Evolutionary conservation across 1,139 yeast genomes (phyloP), one percentile per base, ranked within the genome.

Genomic region (Pichia sp.): DNA sequence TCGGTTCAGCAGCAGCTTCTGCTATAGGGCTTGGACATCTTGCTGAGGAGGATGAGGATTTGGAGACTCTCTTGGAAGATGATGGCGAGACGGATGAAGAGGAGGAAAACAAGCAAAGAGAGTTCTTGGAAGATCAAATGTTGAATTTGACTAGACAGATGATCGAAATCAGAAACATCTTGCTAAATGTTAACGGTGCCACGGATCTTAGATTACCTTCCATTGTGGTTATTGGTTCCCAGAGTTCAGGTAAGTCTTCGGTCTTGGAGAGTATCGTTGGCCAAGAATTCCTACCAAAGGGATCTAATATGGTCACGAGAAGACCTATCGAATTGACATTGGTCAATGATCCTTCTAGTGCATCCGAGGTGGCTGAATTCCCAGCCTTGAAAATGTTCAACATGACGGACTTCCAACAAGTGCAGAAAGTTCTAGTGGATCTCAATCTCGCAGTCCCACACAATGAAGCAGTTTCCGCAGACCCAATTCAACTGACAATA

Each of bases 191-290:
- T 15, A 94, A 87, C 52, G 62, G 70, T 0, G 66, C 81, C 5
- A 88, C 86, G 28, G 74, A 85, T 11, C 66, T 91, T 31, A 84
- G 80, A 46, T 65, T 93, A 28, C 98, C 98, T 2, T 83, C 96
- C 0, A 93, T 93, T 49, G 98, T 93, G 14, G 98, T 93, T 1
- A 76, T 93, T 47, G 98, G 99, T 0, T 91, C 98, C 2, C 98
- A 93, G 62, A 84, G 96, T 10, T 85, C 96, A 34, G 99, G 99
- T 35, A 88, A 88, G 60, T 82, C 94, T 25, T 86, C 96, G 6
- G 96, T 88, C 12, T 69, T 88, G 49, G 96, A 88, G 59, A 87
- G 88, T 60, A 83, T 88, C 49, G 96, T 88, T 32, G 96, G 96
- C 13, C 74, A 96, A 55, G 96, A 88, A 63, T 88, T 88, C 62